phyloP scores from a whole-genome alignment of 2,329 filamentous ascomycete species.

The Sporothrix protearum region DNA sequence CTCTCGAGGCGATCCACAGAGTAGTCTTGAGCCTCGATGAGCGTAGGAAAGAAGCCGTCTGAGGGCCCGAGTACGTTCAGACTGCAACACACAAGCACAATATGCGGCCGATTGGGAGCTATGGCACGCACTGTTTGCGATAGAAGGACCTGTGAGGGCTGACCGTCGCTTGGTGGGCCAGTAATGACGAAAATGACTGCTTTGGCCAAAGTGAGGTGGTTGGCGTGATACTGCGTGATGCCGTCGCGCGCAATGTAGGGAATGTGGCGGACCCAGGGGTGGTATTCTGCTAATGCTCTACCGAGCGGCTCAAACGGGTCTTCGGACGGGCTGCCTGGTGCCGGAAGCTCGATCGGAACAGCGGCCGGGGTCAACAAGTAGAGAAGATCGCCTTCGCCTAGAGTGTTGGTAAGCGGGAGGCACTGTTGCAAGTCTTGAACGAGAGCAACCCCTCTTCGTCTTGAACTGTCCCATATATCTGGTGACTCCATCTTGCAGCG shows the following conservation, averaged over 20 bases:
- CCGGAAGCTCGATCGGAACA: conserved; percentile 42
- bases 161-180: conserved; percentile 44
- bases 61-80: conserved; percentile 40
- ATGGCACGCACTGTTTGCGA: conserved; percentile 36
- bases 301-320: conserved; percentile 74
- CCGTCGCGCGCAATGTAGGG: conserved; percentile 64
- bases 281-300: conserved; percentile 56
- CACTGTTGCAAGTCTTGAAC: conserved; percentile 45
- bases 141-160: conserved; percentile 49
- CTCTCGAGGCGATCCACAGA: conserved; percentile 45
- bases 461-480: conserved; percentile 29
- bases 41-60: conserved; percentile 47
- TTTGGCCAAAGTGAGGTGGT: conserved; percentile 59
- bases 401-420: conserved; percentile 45
- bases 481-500: conserved; percentile 25
- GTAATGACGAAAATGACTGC: conserved; percentile 60
- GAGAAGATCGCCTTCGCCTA: conserved; percentile 52
- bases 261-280: conserved; percentile 64
- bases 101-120: conserved; percentile 42
- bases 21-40: conserved; percentile 51
- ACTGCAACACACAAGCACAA: conserved; percentile 52
- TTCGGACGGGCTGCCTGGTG: conserved; percentile 37
- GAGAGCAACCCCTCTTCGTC: conserved; percentile 31
- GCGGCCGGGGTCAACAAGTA: conserved; percentile 59
- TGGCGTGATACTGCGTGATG: conserved; percentile 60